phyloP scores from a whole-genome alignment of 2,329 filamentous ascomycete species.

The Orbilia oligospora region DNA sequence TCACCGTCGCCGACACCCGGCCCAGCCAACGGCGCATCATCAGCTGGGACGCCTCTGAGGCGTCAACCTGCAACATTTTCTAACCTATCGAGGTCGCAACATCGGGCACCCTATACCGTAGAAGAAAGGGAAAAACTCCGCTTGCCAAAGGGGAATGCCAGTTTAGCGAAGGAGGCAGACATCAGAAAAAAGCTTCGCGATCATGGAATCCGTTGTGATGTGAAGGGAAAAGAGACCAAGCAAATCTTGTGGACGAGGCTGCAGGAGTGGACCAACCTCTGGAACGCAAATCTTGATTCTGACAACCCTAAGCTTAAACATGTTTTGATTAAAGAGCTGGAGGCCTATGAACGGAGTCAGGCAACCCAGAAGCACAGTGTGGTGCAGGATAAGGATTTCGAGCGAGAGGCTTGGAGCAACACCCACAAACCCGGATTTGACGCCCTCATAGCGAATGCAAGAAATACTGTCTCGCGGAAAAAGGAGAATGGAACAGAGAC shows the following conservation, averaged over 20 bases:
- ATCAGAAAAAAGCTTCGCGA: slow-evolving; percentile 81
- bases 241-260: slow-evolving; percentile 82
- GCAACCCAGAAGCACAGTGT: slow-evolving; percentile 67
- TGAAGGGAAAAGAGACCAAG: slow-evolving; percentile 73
- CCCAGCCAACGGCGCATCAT: slow-evolving; percentile 20
- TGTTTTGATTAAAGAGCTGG: slow-evolving; percentile 83
- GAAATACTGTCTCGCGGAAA: slow-evolving; percentile 68
- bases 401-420: slow-evolving; percentile 81
- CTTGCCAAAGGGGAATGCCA: slow-evolving; percentile 84
- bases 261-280: slow-evolving; percentile 93
- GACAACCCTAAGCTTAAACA: slow-evolving; percentile 77
- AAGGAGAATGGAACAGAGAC: slow-evolving; percentile 28
- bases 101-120: slow-evolving; percentile 65
- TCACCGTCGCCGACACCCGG: slow-evolving; percentile 35
- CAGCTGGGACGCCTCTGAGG: slow-evolving; percentile 32
- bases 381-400: slow-evolving; percentile 90
- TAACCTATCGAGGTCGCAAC: slow-evolving; percentile 25
- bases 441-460: slow-evolving; percentile 82
- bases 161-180: slow-evolving; percentile 82
- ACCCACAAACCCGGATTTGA: slow-evolving; percentile 82
- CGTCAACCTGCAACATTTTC: slow-evolving; percentile 25
- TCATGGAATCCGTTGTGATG: slow-evolving; percentile 81
- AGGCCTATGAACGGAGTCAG: slow-evolving; percentile 87
- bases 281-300: slow-evolving; percentile 97
- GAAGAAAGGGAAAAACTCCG: slow-evolving; percentile 63